Percentiles rank a stretch among this genome's conserved stretches.
These are phyloP conservation scores for Nematocida sp. DNA, from an alignment of 371 early-diverging fungal species.

Conservation along the genomic window DNA sequence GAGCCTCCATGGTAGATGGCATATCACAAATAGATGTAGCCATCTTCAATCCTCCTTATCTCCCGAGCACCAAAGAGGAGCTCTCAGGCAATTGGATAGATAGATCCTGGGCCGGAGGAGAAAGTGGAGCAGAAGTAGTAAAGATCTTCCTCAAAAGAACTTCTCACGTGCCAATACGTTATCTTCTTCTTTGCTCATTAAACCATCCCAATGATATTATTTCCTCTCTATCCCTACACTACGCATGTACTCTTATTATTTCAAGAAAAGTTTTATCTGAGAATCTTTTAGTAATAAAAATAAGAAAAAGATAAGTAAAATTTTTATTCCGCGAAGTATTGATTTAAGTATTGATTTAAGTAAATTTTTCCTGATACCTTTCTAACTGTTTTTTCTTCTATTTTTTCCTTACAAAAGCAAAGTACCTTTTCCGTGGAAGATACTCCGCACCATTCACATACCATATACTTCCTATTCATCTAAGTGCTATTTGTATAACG, in stretches of 20 bases:
- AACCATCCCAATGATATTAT: conserved; percentile 5
- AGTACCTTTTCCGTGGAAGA: too few relatives aligned
- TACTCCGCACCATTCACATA: too few relatives aligned
- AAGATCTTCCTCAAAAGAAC: conserved; percentile 24
- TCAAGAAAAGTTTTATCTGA: conserved; percentile 25
- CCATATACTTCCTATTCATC: too few relatives aligned
- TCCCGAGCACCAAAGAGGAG: conserved; percentile 11
- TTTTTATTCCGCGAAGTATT: too few relatives aligned
- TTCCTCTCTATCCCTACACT: neutral
- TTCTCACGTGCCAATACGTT: conserved; percentile 7
- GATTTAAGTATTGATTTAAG: too few relatives aligned
- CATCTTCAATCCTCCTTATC: conserved; percentile 52
- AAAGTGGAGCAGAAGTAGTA: conserved; percentile 34
- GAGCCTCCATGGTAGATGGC: conserved; percentile 24
- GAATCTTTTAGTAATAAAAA: conserved; percentile 17
- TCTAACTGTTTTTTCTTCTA: neutral
- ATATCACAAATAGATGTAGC: conserved; percentile 35
- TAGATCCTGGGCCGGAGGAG: conserved; percentile 47
- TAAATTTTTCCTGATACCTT: neutral
- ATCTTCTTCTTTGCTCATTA: conserved; percentile 29
- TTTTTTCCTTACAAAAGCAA: too few relatives aligned
- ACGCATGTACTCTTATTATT: neutral
- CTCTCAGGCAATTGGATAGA: conserved; percentile 40
- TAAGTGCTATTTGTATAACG: too few relatives aligned
- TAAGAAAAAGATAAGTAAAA: too few relatives aligned